Conservation (phyloP, 176 grass and related monocot species). For the Chrysopogon serrulatus region DNA sequence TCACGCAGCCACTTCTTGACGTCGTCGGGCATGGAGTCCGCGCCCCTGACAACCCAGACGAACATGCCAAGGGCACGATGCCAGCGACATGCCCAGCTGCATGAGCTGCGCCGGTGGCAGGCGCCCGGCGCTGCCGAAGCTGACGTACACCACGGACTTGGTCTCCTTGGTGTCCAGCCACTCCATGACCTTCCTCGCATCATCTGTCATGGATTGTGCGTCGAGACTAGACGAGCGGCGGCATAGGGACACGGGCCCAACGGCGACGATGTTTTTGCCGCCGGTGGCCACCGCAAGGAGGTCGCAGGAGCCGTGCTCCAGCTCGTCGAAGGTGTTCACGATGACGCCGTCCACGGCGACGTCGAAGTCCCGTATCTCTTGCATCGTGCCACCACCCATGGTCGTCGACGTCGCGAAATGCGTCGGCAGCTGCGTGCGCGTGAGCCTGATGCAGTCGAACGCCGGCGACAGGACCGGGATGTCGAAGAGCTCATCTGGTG, state of each 20-base stretch:
- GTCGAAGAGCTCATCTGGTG: constrained; percentile 30
- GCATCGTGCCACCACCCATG: not conserved
- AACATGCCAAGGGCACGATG: constrained; percentile 37
- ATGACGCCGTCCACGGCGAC: constrained; percentile 40
- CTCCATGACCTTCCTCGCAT: constrained; percentile 27
- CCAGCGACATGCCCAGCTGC: constrained; percentile 56
- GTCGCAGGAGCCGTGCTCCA: constrained; percentile 56
- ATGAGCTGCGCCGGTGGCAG: constrained; percentile 44
- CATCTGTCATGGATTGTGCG: not conserved
- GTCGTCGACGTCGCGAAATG: not conserved
- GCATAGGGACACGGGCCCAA: constrained; percentile 55
- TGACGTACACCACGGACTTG: no score
- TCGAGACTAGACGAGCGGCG: not conserved
- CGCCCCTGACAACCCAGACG: constrained; percentile 53
- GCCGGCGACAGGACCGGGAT: constrained; percentile 28
- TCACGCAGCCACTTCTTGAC: constrained; percentile 31
- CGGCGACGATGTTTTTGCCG: constrained; percentile 34
- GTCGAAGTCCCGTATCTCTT: constrained; percentile 30
- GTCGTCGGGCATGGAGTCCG: constrained; percentile 27
- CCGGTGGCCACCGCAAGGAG: constrained; percentile 8
- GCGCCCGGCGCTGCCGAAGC: no score
- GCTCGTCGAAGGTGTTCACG: constrained; percentile 70
- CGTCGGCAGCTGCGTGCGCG: constrained; percentile 32
- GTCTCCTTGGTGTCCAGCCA: no score
- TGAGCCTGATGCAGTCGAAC: constrained; percentile 37